Conservation (phyloP, 768 basidiomycete species). For the Suillus subluteus region DNA sequence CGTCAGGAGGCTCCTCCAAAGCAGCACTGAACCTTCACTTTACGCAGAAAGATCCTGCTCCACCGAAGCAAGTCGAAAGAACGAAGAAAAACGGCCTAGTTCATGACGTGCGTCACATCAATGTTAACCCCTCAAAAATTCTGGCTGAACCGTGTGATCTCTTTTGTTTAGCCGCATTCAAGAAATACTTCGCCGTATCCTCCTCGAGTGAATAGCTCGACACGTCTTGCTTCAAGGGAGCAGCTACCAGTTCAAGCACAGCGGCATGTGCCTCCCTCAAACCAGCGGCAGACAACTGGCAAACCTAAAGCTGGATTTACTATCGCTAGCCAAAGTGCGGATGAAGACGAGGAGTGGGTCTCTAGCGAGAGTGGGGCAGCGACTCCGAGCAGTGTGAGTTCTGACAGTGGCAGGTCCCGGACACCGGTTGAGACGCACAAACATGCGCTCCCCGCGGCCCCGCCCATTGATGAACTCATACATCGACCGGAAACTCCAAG, state of each 20-base stretch:
- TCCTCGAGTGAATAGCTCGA: slow-evolving; percentile 29
- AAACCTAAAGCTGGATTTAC: slow-evolving; percentile 59
- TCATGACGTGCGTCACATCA: slow-evolving; percentile 47
- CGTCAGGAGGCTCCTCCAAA: slow-evolving; percentile 58
- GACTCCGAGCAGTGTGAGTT: slow-evolving; percentile 59
- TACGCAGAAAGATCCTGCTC: slow-evolving; percentile 62
- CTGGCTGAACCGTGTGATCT: slow-evolving; percentile 16
- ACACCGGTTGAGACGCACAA: slow-evolving; percentile 35
- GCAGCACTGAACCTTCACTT: slow-evolving; percentile 64
- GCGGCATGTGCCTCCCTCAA: slow-evolving; percentile 29
- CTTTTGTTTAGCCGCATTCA: slow-evolving; percentile 20
- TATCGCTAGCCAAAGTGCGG: slow-evolving; percentile 52
- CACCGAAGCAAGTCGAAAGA: slow-evolving; percentile 52
- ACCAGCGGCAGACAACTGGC: slow-evolving; percentile 35
- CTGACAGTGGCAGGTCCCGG: slow-evolving; percentile 40
- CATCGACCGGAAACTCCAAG: slow-evolving; percentile 35
- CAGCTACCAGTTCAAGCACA: slow-evolving; percentile 35
- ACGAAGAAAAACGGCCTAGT: slow-evolving; percentile 48
- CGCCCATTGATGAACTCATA: slow-evolving; percentile 21
- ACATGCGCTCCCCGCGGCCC: slow-evolving; percentile 15
- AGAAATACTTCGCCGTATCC: slow-evolving; percentile 31
- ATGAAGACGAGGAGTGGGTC: slow-evolving; percentile 73
- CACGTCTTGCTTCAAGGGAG: slow-evolving; percentile 33
- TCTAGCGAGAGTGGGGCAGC: slow-evolving; percentile 78
- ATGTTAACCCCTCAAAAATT: slow-evolving; percentile 15